Evolutionary conservation across 176 grass and related monocot genomes (phyloP), one percentile per base, ranked within the genome.

Genomic region (Pontederia paniculata): DNA sequence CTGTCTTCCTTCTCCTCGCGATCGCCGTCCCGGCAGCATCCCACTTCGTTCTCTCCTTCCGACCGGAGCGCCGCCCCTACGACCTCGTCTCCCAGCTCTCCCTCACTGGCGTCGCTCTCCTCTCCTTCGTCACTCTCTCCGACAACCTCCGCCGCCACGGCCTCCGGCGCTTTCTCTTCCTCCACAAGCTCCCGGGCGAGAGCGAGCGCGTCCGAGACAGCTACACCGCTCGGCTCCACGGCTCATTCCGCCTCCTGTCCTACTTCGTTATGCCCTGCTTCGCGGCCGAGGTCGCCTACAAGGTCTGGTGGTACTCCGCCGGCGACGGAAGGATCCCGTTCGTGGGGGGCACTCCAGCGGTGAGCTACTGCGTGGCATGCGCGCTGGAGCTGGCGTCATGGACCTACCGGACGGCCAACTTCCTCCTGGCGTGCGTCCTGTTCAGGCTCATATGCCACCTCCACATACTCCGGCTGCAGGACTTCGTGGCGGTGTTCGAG

Each of bases 401-500:
- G 91, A 78, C 79, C 76, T 97, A 97, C 83, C 83, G 86, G 50
- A 79, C 74, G 54, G 76, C 86, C 25, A 72, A 83, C 58, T 97
- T 87, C 82, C 72, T 97, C 47, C 8, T 97, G 63, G 78, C 83
- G 37, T 97, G 91, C 73, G 86, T 89, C 15, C 72, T 97, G 15
- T 97, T 97, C 73, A 23, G 91, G 5, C 70, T 87, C 61, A 97
- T 87, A 58, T 97, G 91, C 82, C 59, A 88, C 67, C 86, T 97
- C 37, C 71, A 90, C 73, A 81, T 78, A 0, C 80, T 97, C 42
- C 16, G 91, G 44, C 77, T 97, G 62, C 76, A 97, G 71, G 83
- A 89, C 8, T 94, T 87, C 54, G 80, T 77, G 52, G 77, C 72
- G 52, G 83, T 90, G 12, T 82, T 87, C 50, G 73, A 70, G 1